phyloP scores from a whole-genome alignment of 129 eudicot genomes.

The Glebionis coronaria region DNA sequence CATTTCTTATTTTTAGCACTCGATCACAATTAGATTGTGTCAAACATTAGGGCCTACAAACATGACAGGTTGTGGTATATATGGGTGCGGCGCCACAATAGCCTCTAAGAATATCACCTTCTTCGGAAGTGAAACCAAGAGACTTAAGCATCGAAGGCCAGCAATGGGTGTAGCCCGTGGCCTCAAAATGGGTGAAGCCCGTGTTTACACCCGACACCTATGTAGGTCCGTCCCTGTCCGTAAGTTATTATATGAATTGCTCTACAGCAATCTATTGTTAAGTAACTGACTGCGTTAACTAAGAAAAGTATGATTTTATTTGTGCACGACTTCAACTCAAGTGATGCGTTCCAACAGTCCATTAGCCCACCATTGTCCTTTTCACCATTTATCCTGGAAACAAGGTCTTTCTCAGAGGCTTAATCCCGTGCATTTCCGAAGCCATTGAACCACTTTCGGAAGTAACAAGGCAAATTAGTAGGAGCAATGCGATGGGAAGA shows the following conservation, averaged over 20 bases:
- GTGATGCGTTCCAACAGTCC: constrained; percentile 52
- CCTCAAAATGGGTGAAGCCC: no score
- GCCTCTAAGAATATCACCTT: constrained; percentile 47
- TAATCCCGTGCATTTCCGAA: background rate
- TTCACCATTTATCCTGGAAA: constrained; percentile 28
- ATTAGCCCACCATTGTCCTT: constrained; percentile 24
- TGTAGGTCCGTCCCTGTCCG: no score
- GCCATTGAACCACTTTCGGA: constrained; percentile 8
- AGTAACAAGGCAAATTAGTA: constrained; percentile 19
- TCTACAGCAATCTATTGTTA: constrained; percentile 56
- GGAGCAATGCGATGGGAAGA: constrained; percentile 14
- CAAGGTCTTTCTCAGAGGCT: constrained; percentile 10
- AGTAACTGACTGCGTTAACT: constrained; percentile 58
- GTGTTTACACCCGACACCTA: no score
- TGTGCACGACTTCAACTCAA: constrained; percentile 61
- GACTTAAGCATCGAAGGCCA: constrained; percentile 77
- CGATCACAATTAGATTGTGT: background rate
- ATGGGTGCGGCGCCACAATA: constrained; percentile 50
- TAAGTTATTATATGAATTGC: constrained; percentile 50
- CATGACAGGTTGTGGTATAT: constrained; percentile 28
- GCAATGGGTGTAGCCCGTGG: no score
- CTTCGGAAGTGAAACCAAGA: constrained; percentile 52
- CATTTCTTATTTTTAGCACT: constrained; percentile 12
- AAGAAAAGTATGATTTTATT: constrained; percentile 58
- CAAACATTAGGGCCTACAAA: constrained; percentile 13